These are phyloP conservation scores for Fraxinus sp. DNA, from an alignment of 305 asterid species.

Conservation along the genomic window DNA sequence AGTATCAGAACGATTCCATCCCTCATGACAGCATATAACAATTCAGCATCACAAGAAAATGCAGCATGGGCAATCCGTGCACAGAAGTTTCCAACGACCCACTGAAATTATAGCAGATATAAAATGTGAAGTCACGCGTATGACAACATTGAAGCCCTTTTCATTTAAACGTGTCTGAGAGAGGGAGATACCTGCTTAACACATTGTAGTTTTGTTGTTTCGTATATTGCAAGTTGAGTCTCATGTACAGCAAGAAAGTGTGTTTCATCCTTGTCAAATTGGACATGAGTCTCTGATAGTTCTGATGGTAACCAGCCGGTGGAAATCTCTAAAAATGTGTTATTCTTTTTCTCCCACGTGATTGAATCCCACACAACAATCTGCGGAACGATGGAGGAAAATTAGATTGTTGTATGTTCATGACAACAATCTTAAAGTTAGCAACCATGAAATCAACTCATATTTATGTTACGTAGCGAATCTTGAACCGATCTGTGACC, in stretches of 20 bases:
- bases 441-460: not conserved
- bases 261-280: constrained; percentile 53
- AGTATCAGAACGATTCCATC: constrained; percentile 65
- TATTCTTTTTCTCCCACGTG: constrained; percentile 55
- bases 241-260: constrained; percentile 70
- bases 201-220: constrained; percentile 47
- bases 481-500: not conserved
- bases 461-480: not conserved
- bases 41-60: constrained; percentile 53
- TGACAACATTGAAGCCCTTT: not conserved
- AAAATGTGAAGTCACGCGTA: not conserved
- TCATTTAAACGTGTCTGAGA: not conserved
- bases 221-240: constrained; percentile 73
- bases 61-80: constrained; percentile 61
- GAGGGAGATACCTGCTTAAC: constrained; percentile 56
- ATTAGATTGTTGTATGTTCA: not conserved
- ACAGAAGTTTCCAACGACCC: constrained; percentile 67
- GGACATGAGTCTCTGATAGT: constrained; percentile 49
- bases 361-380: constrained; percentile 60
- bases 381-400: constrained; percentile 25
- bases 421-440: not conserved
- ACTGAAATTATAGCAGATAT: constrained; percentile 33
- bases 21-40: constrained; percentile 59
- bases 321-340: constrained; percentile 50
- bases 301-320: constrained; percentile 48